Conservation (phyloP, 1,284 basidiomycete genomes). For the Sporisorium exsertum region DNA sequence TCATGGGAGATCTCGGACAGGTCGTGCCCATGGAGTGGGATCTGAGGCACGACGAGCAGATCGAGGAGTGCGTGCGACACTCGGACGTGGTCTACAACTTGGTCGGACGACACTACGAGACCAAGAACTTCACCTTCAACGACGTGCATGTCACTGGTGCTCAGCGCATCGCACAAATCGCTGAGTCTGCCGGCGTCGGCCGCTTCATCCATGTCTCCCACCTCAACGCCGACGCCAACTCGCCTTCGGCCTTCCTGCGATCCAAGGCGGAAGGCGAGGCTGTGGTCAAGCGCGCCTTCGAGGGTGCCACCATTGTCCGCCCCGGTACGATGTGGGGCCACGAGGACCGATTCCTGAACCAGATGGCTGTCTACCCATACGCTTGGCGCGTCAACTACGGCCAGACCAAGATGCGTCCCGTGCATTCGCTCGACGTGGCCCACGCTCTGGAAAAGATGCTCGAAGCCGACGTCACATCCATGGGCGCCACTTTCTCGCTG, state of each 20-base stretch:
- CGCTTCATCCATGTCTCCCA: conserved; percentile 96
- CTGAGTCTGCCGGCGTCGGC: conserved; percentile 81
- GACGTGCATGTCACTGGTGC: conserved; percentile 82
- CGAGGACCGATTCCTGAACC: conserved; percentile 94
- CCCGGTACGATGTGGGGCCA: conserved; percentile 89
- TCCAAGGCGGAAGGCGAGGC: conserved; percentile 92
- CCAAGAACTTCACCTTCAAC: conserved; percentile 86
- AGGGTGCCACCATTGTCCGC: conserved; percentile 87
- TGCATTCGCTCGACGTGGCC: conserved; percentile 93
- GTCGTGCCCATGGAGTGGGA: conserved; percentile 98
- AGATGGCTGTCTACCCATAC: conserved; percentile 92
- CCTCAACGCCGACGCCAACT: conserved; percentile 85
- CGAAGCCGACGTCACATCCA: conserved; percentile 75
- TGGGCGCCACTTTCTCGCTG: conserved; percentile 79
- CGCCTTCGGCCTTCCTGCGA: conserved; percentile 85
- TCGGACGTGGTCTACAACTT: conserved; percentile 98
- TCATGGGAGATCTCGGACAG: conserved; percentile 96
- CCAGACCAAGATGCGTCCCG: conserved; percentile 86
- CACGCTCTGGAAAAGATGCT: conserved; percentile 87
- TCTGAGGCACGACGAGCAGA: conserved; percentile 85
- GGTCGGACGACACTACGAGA: conserved; percentile 88
- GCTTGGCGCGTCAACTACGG: conserved; percentile 93
- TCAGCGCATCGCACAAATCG: conserved; percentile 79
- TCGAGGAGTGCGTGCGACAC: conserved; percentile 91
- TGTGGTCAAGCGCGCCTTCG: conserved; percentile 85